Base-by-base conservation (phyloP, 139 green algal species). In the Chlorella vulgaris region DNA sequence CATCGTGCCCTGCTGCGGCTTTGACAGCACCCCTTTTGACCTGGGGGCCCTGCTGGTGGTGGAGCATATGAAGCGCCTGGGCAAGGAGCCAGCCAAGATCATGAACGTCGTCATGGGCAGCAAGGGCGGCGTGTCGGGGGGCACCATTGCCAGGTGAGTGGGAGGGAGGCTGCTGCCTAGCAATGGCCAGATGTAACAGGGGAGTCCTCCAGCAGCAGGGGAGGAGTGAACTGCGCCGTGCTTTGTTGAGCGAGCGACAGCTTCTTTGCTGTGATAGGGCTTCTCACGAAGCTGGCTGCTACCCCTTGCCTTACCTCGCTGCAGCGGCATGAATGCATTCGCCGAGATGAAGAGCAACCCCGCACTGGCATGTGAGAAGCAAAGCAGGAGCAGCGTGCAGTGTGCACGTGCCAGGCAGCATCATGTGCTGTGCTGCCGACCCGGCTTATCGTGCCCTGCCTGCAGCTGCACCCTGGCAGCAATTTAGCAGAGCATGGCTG, bases 1-100 rank as follows among this genome's bases (percentile, higher is more conserved):
- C 53, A 89, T 97, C 47, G 90, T 97, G 40, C 86, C 91, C 68
- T 95, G 83, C 86, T 97, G 92, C 53, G 73, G 95, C 51, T 98
- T 94, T 83, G 95, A 98, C 91, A 91, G 71, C 77, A 88, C 95
- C 0, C 95, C 95, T 24, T 93, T 89, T 50, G 96, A 98, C 85
- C 47, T 98, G 31, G 93, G 93, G 15, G 70, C 89, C 19, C 86
- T 87, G 38, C 77, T 94, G 42, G 81, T 95, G 83, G 88, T 73
- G 0, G 68, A 91, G 18, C 50, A 93, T 68, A 85, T 88, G 62
- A 65, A 85, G 47, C 58, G 86, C 63, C 78, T 92, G 60, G 83
- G 88, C 81, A 93, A 87, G 79, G 50, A 76, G 40, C 36, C 83
- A 19, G 80, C 69, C 22, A 50, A 35, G 22, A 35, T 79, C 7